These are phyloP conservation scores for Austroboletus festivus DNA, from an alignment of 768 basidiomycete genomes.

Conservation along the genomic window DNA sequence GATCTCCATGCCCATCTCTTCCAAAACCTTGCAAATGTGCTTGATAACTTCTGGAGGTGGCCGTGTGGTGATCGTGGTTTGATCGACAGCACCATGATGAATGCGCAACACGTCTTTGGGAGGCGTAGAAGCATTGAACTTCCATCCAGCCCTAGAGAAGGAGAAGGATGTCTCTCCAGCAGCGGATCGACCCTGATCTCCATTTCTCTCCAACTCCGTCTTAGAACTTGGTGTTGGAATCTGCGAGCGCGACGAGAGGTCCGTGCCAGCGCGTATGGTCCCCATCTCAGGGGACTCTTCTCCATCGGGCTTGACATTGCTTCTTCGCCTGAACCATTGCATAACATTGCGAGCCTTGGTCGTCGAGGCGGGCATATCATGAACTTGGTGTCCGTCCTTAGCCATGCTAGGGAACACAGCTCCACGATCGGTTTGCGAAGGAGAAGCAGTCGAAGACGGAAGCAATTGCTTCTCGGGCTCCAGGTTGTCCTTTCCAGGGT, in stretches of 20 bases:
- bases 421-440: slow-evolving; percentile 24
- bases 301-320: slow-evolving; percentile 40
- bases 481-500: slow-evolving; percentile 44
- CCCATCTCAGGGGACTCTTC: slow-evolving; percentile 19
- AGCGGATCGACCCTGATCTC: slow-evolving; percentile 21
- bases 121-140: slow-evolving; percentile 30
- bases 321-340: slow-evolving; percentile 92
- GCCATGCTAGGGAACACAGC: slow-evolving; percentile 25
- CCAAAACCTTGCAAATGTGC: slow-evolving; percentile 76
- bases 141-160: slow-evolving; percentile 38
- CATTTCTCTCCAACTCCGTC: slow-evolving; percentile 19
- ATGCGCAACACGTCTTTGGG: slow-evolving; percentile 60
- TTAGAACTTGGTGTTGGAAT: slow-evolving; percentile 29
- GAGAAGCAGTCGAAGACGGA: slow-evolving; percentile 30
- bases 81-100: slow-evolving; percentile 92
- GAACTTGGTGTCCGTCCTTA: slow-evolving; percentile 26
- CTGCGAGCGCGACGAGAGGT: slow-evolving; percentile 28
- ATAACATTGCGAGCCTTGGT: slow-evolving; percentile 93
- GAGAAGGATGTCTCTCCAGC: slow-evolving; percentile 32
- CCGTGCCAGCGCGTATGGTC: slow-evolving; percentile 17
- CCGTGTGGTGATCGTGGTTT: slow-evolving; percentile 80
- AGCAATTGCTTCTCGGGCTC: slow-evolving; percentile 34
- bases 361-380: slow-evolving; percentile 65
- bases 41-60: slow-evolving; percentile 85
- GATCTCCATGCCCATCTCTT: slow-evolving; percentile 88